Evolutionary conservation across 1,284 basidiomycete genomes (phyloP).

Genomic region (Sparassis latifolia): DNA sequence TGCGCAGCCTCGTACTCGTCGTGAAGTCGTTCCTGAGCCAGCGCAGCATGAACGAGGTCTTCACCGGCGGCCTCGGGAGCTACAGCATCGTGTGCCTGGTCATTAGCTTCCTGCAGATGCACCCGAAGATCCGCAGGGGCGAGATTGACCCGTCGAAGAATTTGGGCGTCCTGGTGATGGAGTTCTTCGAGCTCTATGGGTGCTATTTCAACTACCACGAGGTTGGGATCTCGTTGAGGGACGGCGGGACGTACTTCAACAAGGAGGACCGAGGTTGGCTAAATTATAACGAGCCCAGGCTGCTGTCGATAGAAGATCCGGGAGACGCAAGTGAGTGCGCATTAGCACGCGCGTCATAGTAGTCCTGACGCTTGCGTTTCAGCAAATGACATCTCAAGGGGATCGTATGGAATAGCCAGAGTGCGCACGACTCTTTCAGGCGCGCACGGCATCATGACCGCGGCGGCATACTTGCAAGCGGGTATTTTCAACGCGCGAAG

Average conservation of each 20-base stretch:
- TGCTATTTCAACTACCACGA: conserved; percentile 87
- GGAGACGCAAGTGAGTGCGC: conserved; percentile 71
- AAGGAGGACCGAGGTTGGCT: conserved; percentile 80
- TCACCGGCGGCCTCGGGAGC: conserved; percentile 89
- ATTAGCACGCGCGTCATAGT: conserved; percentile 3
- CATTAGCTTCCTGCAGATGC: conserved; percentile 93
- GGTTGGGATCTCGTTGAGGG: conserved; percentile 84
- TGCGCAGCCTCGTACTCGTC: conserved; percentile 79
- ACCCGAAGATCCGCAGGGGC: conserved; percentile 86
- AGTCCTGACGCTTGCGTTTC: conserved; percentile 5
- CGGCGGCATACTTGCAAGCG: conserved; percentile 55
- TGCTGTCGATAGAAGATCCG: conserved; percentile 94
- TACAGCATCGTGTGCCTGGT: conserved; percentile 93
- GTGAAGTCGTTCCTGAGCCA: conserved; percentile 90
- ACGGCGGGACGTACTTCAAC: conserved; percentile 81
- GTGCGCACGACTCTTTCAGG: conserved; percentile 84
- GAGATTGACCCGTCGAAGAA: conserved; percentile 87
- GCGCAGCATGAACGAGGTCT: conserved; percentile 95
- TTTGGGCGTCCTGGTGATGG: conserved; percentile 87
- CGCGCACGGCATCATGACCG: conserved; percentile 79
- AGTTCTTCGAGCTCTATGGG: conserved; percentile 97
- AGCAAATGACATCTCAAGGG: conserved; percentile 93
- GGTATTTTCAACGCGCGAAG: conserved; percentile 50
- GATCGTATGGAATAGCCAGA: conserved; percentile 79
- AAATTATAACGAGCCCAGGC: conserved; percentile 49